phyloP scores from a whole-genome alignment of 345 rosid genomes.

The Sisymbrium irio region DNA sequence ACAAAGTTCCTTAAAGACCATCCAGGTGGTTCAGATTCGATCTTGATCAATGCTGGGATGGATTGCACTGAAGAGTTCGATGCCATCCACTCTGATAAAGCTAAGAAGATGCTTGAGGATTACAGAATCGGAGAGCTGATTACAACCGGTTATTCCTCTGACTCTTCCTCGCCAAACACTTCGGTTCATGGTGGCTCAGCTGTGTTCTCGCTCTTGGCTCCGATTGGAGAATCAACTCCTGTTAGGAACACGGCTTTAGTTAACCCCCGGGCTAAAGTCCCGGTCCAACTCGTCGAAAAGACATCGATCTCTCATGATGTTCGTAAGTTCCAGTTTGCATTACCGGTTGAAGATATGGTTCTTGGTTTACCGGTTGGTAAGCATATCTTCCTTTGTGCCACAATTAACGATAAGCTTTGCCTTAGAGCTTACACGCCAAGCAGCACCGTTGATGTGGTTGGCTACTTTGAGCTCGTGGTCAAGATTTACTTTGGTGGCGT shows the following conservation, averaged over 20 bases:
- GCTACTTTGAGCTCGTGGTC: conserved; percentile 76
- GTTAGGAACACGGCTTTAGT: conserved; percentile 52
- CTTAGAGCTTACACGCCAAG: conserved; percentile 90
- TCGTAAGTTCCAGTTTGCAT: conserved; percentile 61
- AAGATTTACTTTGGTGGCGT: conserved; percentile 71
- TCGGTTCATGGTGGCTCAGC: conserved; percentile 62
- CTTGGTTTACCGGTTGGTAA: conserved; percentile 84
- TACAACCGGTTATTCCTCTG: conserved; percentile 50
- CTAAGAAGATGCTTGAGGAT: conserved; percentile 73
- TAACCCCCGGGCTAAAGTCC: conserved; percentile 65
- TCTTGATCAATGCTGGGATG: conserved; percentile 80
- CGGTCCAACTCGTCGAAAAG: conserved; percentile 71
- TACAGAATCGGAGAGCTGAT: conserved; percentile 75
- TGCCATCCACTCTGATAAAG: conserved; percentile 88
- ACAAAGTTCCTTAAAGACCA: conserved; percentile 78
- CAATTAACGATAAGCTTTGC: conserved; percentile 62
- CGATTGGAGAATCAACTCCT: conserved; percentile 52
- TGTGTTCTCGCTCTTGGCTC: conserved; percentile 42
- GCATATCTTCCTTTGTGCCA: conserved; percentile 73
- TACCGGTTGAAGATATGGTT: conserved; percentile 66
- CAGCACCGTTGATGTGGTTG: conserved; percentile 62
- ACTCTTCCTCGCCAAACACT: conserved; percentile 62
- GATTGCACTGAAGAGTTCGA: conserved; percentile 97
- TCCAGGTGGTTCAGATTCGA: conserved; percentile 87
- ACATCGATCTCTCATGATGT: conserved; percentile 71